A percentile compares a stretch with the other conserved stretches of the same genome.
Evolutionary conservation across 2,329 filamentous ascomycete genomes (phyloP).

Genomic region (Chalara sp.): DNA sequence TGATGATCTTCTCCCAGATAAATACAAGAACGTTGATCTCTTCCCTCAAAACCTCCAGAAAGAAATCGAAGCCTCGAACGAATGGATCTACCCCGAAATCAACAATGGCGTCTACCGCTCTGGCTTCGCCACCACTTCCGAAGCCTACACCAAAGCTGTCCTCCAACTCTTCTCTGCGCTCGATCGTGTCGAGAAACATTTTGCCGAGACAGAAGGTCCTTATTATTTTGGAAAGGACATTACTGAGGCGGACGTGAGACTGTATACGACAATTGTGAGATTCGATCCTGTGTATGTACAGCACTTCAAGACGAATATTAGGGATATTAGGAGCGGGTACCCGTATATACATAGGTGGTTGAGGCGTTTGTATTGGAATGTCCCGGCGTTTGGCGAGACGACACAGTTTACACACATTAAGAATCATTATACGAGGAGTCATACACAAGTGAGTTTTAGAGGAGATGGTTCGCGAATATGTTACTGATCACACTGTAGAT

Average conservation of each 20-base stretch:
- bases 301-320: constrained; percentile 69
- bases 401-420: constrained; percentile 44
- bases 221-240: constrained; percentile 70
- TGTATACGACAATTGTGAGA: constrained; percentile 57
- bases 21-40: constrained; percentile 55
- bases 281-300: constrained; percentile 76
- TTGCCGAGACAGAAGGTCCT: constrained; percentile 45
- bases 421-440: constrained; percentile 91
- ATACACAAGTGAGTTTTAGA: constrained; percentile 33
- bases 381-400: constrained; percentile 49
- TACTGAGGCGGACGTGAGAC: constrained; percentile 76
- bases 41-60: constrained; percentile 58
- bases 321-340: constrained; percentile 36
- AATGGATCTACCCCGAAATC: constrained; percentile 72
- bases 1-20: constrained; percentile 57
- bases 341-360: constrained; percentile 62
- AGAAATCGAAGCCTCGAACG: constrained; percentile 68
- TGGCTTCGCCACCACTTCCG: constrained; percentile 79
- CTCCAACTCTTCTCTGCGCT: constrained; percentile 65
- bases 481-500: constrained; percentile 48
- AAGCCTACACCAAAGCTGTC: constrained; percentile 75
- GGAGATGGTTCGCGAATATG: not conserved
- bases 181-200: constrained; percentile 67
- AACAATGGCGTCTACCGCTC: constrained; percentile 70
- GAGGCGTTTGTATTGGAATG: constrained; percentile 60